These are phyloP conservation scores for Trichaptum fuscoviolaceum DNA, from an alignment of 768 basidiomycete species.

Conservation along the genomic window DNA sequence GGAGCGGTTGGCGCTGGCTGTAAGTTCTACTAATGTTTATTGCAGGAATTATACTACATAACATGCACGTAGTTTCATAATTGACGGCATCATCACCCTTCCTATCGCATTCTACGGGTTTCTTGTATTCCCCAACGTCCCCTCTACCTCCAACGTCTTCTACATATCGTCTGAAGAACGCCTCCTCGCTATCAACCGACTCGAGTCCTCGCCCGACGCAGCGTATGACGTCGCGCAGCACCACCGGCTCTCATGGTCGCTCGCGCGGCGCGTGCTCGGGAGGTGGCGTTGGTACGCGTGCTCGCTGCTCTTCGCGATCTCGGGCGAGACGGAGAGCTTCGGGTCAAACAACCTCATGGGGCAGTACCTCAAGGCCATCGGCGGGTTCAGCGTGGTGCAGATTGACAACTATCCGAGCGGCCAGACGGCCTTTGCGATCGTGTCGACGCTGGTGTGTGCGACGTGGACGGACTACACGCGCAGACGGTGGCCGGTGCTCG, in stretches of 20 bases:
- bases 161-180: conserved; percentile 63
- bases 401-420: conserved; percentile 61
- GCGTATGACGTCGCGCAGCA: conserved; percentile 33
- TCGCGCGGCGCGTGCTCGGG: conserved; percentile 44
- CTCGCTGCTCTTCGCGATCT: conserved; percentile 59
- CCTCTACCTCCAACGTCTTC: conserved; percentile 55
- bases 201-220: conserved; percentile 25
- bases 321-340: conserved; percentile 63
- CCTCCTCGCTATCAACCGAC: conserved; percentile 43
- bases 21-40: conserved; percentile 30
- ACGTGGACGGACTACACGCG: conserved; percentile 56
- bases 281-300: conserved; percentile 69
- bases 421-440: conserved; percentile 59
- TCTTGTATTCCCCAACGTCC: conserved; percentile 67
- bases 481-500: conserved; percentile 57
- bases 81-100: conserved; percentile 66
- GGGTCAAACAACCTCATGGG: conserved; percentile 72
- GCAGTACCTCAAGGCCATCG: conserved; percentile 59
- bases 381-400: conserved; percentile 59
- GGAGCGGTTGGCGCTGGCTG: conserved; percentile 68
- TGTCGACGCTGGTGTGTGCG: conserved; percentile 56
- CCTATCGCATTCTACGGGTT: conserved; percentile 72
- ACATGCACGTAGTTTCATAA: conserved; percentile 44
- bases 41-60: conserved; percentile 1
- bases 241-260: conserved; percentile 40